Base-by-base conservation (phyloP, 129 eudicot genomes). In the Glebionis coronaria region DNA sequence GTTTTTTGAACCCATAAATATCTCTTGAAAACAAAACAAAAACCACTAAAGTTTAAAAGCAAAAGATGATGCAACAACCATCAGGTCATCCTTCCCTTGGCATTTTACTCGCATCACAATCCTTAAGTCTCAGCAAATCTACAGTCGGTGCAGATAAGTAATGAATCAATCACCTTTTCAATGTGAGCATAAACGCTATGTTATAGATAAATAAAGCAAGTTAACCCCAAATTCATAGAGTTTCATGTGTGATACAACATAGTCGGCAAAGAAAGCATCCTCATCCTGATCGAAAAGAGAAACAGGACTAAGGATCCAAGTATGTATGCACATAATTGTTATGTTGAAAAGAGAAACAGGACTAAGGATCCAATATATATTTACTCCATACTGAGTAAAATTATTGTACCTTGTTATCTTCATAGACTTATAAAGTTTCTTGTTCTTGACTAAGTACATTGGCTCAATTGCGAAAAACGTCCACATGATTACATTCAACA, bases 141-240 rank as follows among this genome's bases (percentile, higher is more conserved):
- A 4, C 54, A 49, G 14, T 49, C 16, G 6, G 14, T 3, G 4
- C 6, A 49, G n/a, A 49, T 15, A 14, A 13, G 14, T 14, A 49
- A 2, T 5, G 11, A 14, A 15, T 49, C n/a, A 12, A 49, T 49
- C 54, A 49, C 54, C n/a, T 14, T 12, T 15, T 12, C 6, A 10
- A 49, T 6, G 42, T 7, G 42, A 49, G 13, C 54, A 49, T 6
- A 49, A 49, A 49, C 16, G 3, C 27, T 2, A 53, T 3, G 18
- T 51, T 13, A 5, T 13, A 23, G 19, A 51, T 16, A 12, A 13
- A n/a, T 3, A 11, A 46, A 12, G 16, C 1, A 56, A 23, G 38
- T 12, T 64, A 65, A 90, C 95, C 97, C 97, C 52, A 90, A n/a
- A 83, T 76, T 90, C 97, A 1, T 91, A 90, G 31, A 90, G 88